Base-by-base conservation (phyloP, 148 eudicot species). In the Persicaria maculosa region DNA sequence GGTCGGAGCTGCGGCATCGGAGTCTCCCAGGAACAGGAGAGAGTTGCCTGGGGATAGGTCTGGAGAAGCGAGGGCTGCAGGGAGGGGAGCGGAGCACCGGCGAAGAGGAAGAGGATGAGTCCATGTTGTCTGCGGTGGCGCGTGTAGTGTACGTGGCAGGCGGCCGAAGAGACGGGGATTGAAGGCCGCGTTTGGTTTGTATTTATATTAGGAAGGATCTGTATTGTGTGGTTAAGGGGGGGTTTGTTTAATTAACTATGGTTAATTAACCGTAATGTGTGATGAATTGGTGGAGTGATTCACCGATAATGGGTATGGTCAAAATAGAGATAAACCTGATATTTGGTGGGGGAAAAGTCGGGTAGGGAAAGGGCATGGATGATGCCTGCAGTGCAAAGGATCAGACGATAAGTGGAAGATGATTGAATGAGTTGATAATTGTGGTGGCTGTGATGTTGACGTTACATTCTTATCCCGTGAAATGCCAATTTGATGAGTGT, bases 31-130 rank as follows among this genome's bases (percentile, higher is more conserved):
- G 19, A 31, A 12, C 4, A 16, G 68, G 68, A 62, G 44, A 62
- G 44, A 62, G 44, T 40, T 14, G 70, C 3, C 17, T 65, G 36
- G 47, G 5, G 15, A 10, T 5, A 17, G 45, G 43, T 40, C n/a
- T 5, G 46, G 70, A 40, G 70, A 40, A 65, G n/a, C 70, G 70
- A 19, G 70, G 70, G 70, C 47, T 65, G 20, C 70, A 40, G 9
- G 70, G 70, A 6, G 70, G 70, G 17, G 70, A 65, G 0, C 7
- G 70, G 70, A 43, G 70, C 17, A 36, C 9, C 46, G 47, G 46
- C 19, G 47, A 15, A 14, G 70, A 5, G 6, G 17, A 65, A 46
- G 70, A 65, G 17, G 46, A 65, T 19, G 40, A 22, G 46, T 14
- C 47, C 70, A 65, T 65, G 16, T 11, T 31, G 44, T 31, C 4